Percentiles rank a stretch among this genome's conserved stretches.
Conservation (phyloP, 176 grass and related monocot genomes). For the Juncus effusus region DNA sequence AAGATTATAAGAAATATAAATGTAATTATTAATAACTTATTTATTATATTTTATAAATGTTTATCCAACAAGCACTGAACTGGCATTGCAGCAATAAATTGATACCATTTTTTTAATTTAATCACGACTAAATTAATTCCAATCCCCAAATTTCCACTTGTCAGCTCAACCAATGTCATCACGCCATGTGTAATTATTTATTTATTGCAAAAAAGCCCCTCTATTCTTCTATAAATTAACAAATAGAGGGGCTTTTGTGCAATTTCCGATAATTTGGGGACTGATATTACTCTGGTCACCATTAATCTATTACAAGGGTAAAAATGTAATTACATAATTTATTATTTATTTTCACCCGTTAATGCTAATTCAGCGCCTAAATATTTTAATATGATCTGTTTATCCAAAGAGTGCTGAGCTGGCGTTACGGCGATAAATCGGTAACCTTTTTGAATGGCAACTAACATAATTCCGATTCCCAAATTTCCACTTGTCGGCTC, state of each 20-base stretch:
- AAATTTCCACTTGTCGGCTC: conserved; percentile 64
- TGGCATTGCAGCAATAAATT: conserved; percentile 59
- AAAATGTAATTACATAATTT: not conserved
- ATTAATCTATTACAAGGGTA: not conserved
- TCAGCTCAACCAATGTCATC: conserved; percentile 50
- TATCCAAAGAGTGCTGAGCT: conserved; percentile 55
- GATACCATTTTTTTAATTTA: conserved; percentile 48
- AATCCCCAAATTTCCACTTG: conserved; percentile 64
- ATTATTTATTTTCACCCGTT: conserved; percentile 28
- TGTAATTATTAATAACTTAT: not conserved
- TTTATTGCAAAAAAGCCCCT: conserved; percentile 58
- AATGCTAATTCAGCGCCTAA: conserved; percentile 56
- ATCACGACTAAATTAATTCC: conserved; percentile 44
- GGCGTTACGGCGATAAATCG: conserved; percentile 64
- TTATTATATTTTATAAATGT: conserved; percentile 25
- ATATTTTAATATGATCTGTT: conserved; percentile 62
- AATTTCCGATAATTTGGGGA: no score
- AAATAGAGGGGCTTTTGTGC: no score
- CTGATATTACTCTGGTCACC: not conserved
- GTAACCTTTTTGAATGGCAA: conserved; percentile 59
- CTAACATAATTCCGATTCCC: conserved; percentile 44
- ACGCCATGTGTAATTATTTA: conserved; percentile 57
- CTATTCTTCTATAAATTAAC: conserved; percentile 49
- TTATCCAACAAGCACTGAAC: conserved; percentile 60
- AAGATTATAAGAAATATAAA: no score